Base-by-base conservation (phyloP, 164 flowering plant genomes). In the Vitis rupestris region DNA sequence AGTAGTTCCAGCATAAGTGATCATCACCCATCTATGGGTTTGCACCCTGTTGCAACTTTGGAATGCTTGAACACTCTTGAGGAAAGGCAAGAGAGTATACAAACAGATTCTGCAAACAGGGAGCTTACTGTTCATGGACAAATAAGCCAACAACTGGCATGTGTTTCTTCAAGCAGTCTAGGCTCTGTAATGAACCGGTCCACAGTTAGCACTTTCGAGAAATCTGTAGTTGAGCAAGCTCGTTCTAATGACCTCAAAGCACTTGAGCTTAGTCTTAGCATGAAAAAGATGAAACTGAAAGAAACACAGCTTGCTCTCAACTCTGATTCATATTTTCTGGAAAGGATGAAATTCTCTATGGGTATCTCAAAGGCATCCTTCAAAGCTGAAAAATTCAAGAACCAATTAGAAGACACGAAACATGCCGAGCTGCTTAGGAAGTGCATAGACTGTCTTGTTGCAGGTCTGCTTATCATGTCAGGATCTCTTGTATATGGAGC, bases 181-280 rank as follows among this genome's bases (percentile, higher is more conserved):
- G 75, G 64, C 52, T 69, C 80, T 48, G 64, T 55, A 37, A 63
- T 16, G 13, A 81, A 75, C 50, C 75, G 70, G 8, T 80, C 84
- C 17, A 48, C 79, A 69, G 54, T 84, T 59, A 81, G 73, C 70
- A 82, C 91, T 8, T 71, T 84, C n/a, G 89, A 87, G 83, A 90
- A 81, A 77, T 92, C 98, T 47, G 78, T 91, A 11, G 63, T 73
- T 65, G 98, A 90, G 83, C 98, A 91, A 74, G 68, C 83, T 13
- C 96, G 97, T 69, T 86, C 91, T 15, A 95, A 95, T 76, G 88
- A 93, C 65, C 91, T 95, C 27, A 95, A 90, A 82, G 44, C 79
- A 55, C 63, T 83, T 71, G 91, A 92, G 85, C 82, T 95, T 61
- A 79, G 85, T 67, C 90, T 95, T 57, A 67, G 58, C 17, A 81